phyloP scores from a whole-genome alignment of 257 asterid species.

The Phtheirospermum japonicum region DNA sequence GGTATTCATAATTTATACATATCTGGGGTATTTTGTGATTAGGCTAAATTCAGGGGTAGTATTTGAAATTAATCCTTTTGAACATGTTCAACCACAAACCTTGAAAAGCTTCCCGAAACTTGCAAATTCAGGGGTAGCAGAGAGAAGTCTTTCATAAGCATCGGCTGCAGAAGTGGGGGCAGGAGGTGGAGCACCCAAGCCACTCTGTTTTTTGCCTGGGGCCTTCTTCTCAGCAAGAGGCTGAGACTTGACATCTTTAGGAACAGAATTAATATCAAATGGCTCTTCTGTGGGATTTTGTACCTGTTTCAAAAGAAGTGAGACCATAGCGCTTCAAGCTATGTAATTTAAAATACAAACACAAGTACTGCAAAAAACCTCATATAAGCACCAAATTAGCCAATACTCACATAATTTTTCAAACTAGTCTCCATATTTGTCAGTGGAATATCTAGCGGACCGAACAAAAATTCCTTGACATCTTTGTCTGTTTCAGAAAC shows the following conservation, averaged over 20 bases:
- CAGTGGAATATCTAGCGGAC: slow-evolving; percentile 79
- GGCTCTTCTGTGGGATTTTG: slow-evolving; percentile 84
- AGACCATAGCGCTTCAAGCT: slow-evolving; percentile 13
- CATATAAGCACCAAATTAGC: slow-evolving; percentile 19
- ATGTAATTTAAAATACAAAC: neutral
- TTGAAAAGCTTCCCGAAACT: slow-evolving; percentile 91
- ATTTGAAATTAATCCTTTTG: neutral
- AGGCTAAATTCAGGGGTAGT: neutral
- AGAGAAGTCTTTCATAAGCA: slow-evolving; percentile 73
- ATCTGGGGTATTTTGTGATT: neutral
- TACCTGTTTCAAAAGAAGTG: slow-evolving; percentile 35
- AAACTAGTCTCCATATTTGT: slow-evolving; percentile 81
- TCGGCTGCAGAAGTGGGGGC: slow-evolving; percentile 72
- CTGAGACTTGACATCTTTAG: slow-evolving; percentile 89
- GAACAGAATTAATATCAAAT: slow-evolving; percentile 74
- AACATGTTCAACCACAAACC: slow-evolving; percentile 43
- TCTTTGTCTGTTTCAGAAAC: slow-evolving; percentile 83
- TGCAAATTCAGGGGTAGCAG: slow-evolving; percentile 83
- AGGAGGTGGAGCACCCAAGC: slow-evolving; percentile 79
- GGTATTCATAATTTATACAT: neutral
- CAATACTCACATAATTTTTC: slow-evolving; percentile 66
- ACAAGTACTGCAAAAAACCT: neutral
- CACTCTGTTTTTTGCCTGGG: slow-evolving; percentile 82
- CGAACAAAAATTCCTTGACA: slow-evolving; percentile 86
- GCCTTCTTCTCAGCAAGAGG: slow-evolving; percentile 94